Percentiles rank a stretch among this genome's conserved stretches.
Evolutionary conservation across 345 rosid genomes (phyloP).

Genomic region (Lepidium aucheri): DNA sequence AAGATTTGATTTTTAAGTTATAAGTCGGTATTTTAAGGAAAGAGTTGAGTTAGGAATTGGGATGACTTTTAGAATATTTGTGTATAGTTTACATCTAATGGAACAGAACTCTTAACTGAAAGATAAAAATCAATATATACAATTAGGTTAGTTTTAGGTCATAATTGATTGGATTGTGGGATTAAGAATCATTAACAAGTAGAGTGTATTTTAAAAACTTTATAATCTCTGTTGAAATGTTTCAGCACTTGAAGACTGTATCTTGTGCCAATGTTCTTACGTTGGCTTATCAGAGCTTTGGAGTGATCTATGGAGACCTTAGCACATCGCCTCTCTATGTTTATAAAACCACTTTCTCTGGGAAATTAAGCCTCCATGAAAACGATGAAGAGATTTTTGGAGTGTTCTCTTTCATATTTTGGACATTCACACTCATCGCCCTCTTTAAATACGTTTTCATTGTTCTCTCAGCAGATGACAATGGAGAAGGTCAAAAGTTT

Average conservation of each 20-base stretch:
- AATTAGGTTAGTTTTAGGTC: not conserved
- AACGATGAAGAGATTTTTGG: constrained; percentile 75
- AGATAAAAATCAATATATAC: not conserved
- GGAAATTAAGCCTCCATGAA: constrained; percentile 63
- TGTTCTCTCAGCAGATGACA: constrained; percentile 68
- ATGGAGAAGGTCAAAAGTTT: constrained; percentile 63
- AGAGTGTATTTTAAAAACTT: constrained; percentile 2
- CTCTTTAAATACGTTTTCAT: constrained; percentile 65
- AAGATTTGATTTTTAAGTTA: not conserved
- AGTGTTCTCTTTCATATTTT: constrained; percentile 78
- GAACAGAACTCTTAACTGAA: not conserved
- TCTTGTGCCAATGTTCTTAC: constrained; percentile 48
- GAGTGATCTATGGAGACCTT: constrained; percentile 79
- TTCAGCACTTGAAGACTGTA: constrained; percentile 50
- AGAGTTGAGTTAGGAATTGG: not conserved
- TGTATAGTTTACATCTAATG: not conserved
- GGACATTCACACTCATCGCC: constrained; percentile 78
- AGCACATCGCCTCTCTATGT: constrained; percentile 86
- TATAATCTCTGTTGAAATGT: not conserved
- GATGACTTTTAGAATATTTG: not conserved
- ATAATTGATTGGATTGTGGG: not conserved
- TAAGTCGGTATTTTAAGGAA: constrained; percentile 4
- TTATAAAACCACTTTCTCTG: constrained; percentile 72
- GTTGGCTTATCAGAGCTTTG: constrained; percentile 88
- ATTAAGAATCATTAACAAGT: not conserved